phyloP scores from a whole-genome alignment of 2,329 filamentous ascomycete genomes.

The Magnaporthiopsis rhizophila region DNA sequence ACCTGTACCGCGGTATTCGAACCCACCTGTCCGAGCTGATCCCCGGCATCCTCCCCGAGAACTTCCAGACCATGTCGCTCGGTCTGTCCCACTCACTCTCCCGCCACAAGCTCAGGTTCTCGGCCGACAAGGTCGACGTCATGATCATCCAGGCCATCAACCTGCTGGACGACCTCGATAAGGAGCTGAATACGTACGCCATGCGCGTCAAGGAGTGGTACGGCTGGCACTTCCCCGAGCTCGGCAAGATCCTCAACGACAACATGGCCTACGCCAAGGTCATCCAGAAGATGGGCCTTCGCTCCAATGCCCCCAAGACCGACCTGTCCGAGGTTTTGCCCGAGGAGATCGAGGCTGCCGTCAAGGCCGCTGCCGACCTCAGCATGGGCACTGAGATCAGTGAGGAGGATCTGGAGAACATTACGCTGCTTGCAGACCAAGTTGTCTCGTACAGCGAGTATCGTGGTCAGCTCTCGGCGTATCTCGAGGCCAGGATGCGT shows the following conservation, averaged over 20 bases:
- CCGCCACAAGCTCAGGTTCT: constrained; percentile 97
- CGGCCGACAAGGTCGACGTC: constrained; percentile 94
- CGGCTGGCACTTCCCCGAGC: constrained; percentile 98
- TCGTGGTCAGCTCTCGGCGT: constrained; percentile 77
- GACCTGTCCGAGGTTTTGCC: constrained; percentile 88
- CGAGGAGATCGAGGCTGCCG: constrained; percentile 84
- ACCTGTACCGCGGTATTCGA: constrained; percentile 91
- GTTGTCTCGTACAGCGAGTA: constrained; percentile 90
- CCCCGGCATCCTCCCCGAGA: constrained; percentile 74
- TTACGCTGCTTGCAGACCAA: constrained; percentile 83
- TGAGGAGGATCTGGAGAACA: constrained; percentile 85
- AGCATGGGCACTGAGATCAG: constrained; percentile 99
- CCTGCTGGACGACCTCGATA: constrained; percentile 91
- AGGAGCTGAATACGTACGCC: constrained; percentile 96
- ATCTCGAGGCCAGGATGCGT: constrained; percentile 88
- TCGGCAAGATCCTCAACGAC: constrained; percentile 95
- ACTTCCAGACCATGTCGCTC: constrained; percentile 88
- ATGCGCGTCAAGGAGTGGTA: constrained; percentile 99
- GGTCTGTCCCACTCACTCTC: constrained; percentile 96
- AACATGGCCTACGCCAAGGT: constrained; percentile 90
- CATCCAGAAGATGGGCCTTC: constrained; percentile 82
- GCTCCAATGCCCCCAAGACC: constrained; percentile 65
- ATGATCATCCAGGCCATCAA: constrained; percentile 99
- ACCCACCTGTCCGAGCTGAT: constrained; percentile 85
- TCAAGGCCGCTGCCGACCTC: constrained; percentile 92